Percentiles rank a stretch among this genome's conserved stretches.
These are phyloP conservation scores for Domatiomyces catenatus DNA, from an alignment of 2,329 filamentous ascomycete species.

Conservation along the genomic window DNA sequence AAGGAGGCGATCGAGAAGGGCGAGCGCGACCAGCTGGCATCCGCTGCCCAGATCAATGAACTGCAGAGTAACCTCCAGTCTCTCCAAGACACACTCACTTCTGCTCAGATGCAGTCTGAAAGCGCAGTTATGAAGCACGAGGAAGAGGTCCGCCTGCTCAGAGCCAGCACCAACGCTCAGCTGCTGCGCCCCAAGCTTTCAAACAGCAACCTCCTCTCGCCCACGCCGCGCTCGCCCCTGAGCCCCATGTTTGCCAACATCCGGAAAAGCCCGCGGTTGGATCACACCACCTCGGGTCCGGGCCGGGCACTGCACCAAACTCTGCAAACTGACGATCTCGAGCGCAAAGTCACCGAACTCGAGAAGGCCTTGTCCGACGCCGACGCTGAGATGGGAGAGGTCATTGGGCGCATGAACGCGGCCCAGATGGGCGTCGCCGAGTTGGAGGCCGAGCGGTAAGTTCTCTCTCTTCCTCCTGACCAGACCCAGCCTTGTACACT, in stretches of 20 bases:
- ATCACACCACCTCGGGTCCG: slow-evolving; percentile 45
- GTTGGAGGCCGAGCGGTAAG: slow-evolving; percentile 43
- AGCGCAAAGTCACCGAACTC: slow-evolving; percentile 65
- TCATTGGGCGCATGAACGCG: slow-evolving; percentile 65
- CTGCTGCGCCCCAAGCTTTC: slow-evolving; percentile 54
- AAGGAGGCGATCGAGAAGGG: slow-evolving; percentile 66
- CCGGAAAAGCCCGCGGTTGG: slow-evolving; percentile 43
- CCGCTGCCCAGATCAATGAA: slow-evolving; percentile 65
- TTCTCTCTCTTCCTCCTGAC: slow-evolving; percentile 5
- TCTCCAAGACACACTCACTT: slow-evolving; percentile 70
- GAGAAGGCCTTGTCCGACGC: slow-evolving; percentile 65
- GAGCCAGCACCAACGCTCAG: slow-evolving; percentile 61
- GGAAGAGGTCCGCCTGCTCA: slow-evolving; percentile 61
- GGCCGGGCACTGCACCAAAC: slow-evolving; percentile 50
- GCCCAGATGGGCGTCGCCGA: slow-evolving; percentile 72
- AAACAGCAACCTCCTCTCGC: slow-evolving; percentile 21
- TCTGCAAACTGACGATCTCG: slow-evolving; percentile 57
- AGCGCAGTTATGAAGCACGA: slow-evolving; percentile 71
- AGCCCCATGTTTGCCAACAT: slow-evolving; percentile 44
- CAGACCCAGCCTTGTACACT: slow-evolving; percentile 14
- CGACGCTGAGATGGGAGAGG: slow-evolving; percentile 69
- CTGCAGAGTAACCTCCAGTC: slow-evolving; percentile 66
- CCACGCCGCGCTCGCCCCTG: slow-evolving; percentile 44
- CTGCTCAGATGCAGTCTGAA: slow-evolving; percentile 74
- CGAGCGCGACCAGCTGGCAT: slow-evolving; percentile 66